Evolutionary conservation across 2,329 filamentous ascomycete genomes (phyloP).

Genomic region (Coniochaeta sp.): DNA sequence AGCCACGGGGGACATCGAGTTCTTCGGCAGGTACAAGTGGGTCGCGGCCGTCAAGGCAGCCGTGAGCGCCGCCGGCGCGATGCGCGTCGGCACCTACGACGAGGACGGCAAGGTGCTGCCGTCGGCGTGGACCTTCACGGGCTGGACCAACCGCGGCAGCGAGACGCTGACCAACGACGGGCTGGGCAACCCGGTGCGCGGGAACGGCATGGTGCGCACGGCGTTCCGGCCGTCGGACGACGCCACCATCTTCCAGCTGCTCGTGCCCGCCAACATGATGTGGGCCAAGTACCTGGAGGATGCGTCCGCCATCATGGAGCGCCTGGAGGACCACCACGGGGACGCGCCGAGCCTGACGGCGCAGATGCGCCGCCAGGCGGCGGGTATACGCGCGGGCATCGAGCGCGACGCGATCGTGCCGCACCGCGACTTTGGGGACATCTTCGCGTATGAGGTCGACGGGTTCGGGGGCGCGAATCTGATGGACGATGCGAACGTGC

Average conservation of each 20-base stretch:
- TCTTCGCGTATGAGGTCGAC: slow-evolving; percentile 73
- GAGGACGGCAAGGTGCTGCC: slow-evolving; percentile 41
- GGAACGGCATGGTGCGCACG: slow-evolving; percentile 69
- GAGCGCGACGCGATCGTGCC: slow-evolving; percentile 62
- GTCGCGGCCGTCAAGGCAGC: slow-evolving; percentile 61
- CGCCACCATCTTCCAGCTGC: slow-evolving; percentile 70
- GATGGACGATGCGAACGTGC: slow-evolving; percentile 69
- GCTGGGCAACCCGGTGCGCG: slow-evolving; percentile 69
- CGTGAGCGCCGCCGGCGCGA: slow-evolving; percentile 55
- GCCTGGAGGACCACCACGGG: slow-evolving; percentile 25
- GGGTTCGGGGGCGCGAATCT: slow-evolving; percentile 60
- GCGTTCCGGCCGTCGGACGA: slow-evolving; percentile 83
- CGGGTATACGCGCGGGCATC: slow-evolving; percentile 59
- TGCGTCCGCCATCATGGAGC: slow-evolving; percentile 42
- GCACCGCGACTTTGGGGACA: slow-evolving; percentile 53
- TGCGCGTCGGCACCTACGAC: slow-evolving; percentile 64
- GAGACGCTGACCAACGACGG: slow-evolving; percentile 70
- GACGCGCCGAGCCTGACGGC: slow-evolving; percentile 33
- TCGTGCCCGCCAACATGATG: slow-evolving; percentile 76
- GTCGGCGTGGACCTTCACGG: slow-evolving; percentile 63
- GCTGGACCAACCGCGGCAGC: slow-evolving; percentile 62
- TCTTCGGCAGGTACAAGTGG: slow-evolving; percentile 55
- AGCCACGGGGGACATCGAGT: slow-evolving; percentile 49
- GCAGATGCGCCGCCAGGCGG: slow-evolving; percentile 50
- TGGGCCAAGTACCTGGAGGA: slow-evolving; percentile 51